Base-by-base conservation (phyloP, 257 asterid genomes). In the Plectranthus barbatus region DNA sequence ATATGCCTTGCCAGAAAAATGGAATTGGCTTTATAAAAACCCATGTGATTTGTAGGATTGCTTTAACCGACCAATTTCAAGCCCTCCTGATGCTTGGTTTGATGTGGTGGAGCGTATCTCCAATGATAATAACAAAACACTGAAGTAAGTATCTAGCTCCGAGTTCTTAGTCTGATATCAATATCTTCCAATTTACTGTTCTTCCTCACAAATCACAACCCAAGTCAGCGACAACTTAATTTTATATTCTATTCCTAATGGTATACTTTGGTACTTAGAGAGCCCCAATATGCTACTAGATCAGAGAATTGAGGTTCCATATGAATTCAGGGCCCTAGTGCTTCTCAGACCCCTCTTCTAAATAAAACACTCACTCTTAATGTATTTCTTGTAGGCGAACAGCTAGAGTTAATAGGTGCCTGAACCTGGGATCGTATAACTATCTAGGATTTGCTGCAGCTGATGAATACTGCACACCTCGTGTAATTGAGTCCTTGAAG, bases 61-160 rank as follows among this genome's bases (percentile, higher is more conserved):
- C 82, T 93, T 93, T 77, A 91, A 87, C 39, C 83, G 97, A 72
- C 99, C 99, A 46, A 93, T 93, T 74, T 68, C 94, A n/a, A 87
- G 99, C 71, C 78, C 97, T 71, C 99, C 99, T 12, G 99, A 93
- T 90, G 86, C 99, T 80, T 93, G 99, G 99, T 78, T 93, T 69
- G 99, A 93, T 81, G 84, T 93, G 80, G 97, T 93, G 78, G 97
- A 90, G 80, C 99, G 99, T 50, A 68, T 90, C 63, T 93, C 99
- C 60, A 70, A 84, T 33, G 96, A 93, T 77, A 82, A 84, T 72
- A 93, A 93, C 86, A 93, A 90, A 78, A 93, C 96, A 4, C 73
- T 93, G 12, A 73, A 87, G 97, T 90, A 71, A 76, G 87, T 70
- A 24, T 53, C 53, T 26, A n/a, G 23, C 48, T 36, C 59, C 56